Percentiles rank a stretch among this genome's conserved stretches.
Conservation (phyloP, 225 moss, liverwort and hornwort genomes). For the Pleurozium schreberi region DNA sequence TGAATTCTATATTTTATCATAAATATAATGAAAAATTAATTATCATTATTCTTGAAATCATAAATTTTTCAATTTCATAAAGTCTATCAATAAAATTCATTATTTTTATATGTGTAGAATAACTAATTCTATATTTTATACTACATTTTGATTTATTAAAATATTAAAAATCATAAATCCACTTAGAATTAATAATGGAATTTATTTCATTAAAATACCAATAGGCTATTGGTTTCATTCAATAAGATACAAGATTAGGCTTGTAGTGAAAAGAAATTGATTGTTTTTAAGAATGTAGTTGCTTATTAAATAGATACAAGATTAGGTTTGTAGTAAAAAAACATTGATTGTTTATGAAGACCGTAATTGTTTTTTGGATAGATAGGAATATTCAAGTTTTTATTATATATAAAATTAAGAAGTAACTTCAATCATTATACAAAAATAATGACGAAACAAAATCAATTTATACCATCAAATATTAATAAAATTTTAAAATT, state of each 20-base stretch:
- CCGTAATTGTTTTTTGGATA: no score
- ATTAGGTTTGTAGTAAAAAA: not conserved
- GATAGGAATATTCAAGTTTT: not conserved
- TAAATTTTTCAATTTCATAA: no score
- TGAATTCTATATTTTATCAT: not conserved
- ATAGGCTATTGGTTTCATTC: not conserved
- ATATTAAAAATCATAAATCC: not conserved
- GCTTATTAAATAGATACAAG: no score
- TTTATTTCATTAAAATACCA: not conserved
- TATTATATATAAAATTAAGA: not conserved
- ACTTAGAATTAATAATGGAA: no score
- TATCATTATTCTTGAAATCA: not conserved
- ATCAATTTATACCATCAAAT: not conserved
- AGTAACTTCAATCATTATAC: accelerated
- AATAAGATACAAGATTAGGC: not conserved
- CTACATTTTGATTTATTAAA: no score
- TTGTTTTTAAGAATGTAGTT: no score
- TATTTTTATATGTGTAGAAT: not conserved
- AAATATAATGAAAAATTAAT: not conserved
- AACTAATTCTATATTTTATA: no score
- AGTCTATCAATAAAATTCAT: not conserved
- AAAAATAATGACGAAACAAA: not conserved
- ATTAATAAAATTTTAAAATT: not conserved
- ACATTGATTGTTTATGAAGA: not conserved
- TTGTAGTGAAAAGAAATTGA: not conserved